Base-by-base conservation (phyloP, 116 monocot genomes). In the Papilionanthe hybrid region DNA sequence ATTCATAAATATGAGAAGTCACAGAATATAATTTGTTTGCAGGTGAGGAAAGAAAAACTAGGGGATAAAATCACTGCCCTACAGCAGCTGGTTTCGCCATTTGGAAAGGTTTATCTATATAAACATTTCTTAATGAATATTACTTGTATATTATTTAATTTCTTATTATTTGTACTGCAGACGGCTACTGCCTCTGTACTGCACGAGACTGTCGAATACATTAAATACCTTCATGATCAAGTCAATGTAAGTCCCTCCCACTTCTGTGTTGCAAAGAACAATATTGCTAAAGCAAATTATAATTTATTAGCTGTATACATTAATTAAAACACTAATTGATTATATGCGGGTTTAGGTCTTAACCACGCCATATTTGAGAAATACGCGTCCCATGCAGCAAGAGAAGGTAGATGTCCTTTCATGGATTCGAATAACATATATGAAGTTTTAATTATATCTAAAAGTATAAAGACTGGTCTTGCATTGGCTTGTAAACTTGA, bases 101-200 rank as follows among this genome's bases (percentile, higher is more conserved):
- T 95, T 87, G 95, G 95, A 95, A 93, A 93, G 93, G 95, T 91
- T 43, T 7, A 65, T 60, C 6, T 7, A 23, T 6, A 60, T 60
- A 60, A 22, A 60, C n/a, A 69, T 32, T 69, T 69, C 10, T 69
- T 37, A 32, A 10, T 65, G 9, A 11, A 65, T 7, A 65, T 10
- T 17, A 25, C 1, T 65, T 73, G 5, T n/a, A 1, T 19, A 42
- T 80, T 75, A 49, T n/a, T 73, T 18, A 58, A 9, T 53, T 25
- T 74, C 55, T 78, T 67, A 77, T 0, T 53, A 4, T 10, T 65
- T 63, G 55, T 4, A 13, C 4, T 53, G 13, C 80, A 95, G 95
- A 95, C 95, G 42, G 95, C 93, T 81, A 95, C 95, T 7, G 95
- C 95, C 84, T 95, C 95, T 10, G 95, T 95, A 72, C 91, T 95